Evolutionary conservation across 192 early-diverging fungal species (phyloP), one percentile per base, ranked within the genome.

Genomic region (Coemansia sp.): DNA sequence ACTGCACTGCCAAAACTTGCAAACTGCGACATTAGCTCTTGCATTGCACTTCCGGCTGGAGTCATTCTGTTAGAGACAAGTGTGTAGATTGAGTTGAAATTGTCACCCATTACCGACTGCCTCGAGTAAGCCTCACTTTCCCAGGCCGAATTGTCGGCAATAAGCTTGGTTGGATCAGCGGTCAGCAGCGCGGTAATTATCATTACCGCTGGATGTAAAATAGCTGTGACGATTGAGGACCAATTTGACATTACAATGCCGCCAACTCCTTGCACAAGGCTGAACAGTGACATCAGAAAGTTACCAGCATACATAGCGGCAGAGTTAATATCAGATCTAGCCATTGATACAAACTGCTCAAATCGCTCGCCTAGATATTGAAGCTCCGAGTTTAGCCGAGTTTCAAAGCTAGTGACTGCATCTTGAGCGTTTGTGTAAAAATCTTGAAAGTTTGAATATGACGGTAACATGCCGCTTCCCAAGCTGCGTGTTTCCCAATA

Each of bases 31-130:
- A 73, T n/a, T 15, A 72, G 3, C 2, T 59, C 70, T n/a, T 73
- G 35, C 1, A 67, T n/a, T 10, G 41, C 67, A 27, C 25, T 61
- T 48, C 73, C 76, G 8, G 60, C 51, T 21, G 57, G 54, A 1
- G 76, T 71, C 52, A 79, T 37, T 0, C 64, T 67, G 5, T 60
- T 70, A 2, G 71, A 79, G 10, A 73, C 58, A 38, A 73, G 35
- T 3, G 71, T 70, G 50, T 79, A 79, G 0, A 70, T 48, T 1
- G 43, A 32, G 39, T 59, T 52, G 37, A 25, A 56, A 53, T 73
- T 79, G 10, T 54, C 64, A 24, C 32, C 27, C 0, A 69, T 43
- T 1, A 58, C 51, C 1, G 66, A 62, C 21, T 65, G 45, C 11
- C 76, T 52, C 2, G 76, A 66, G 21, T 55, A 59, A 4, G 64